Evolutionary conservation across 179 eudicot species (phyloP), one percentile per base, ranked within the genome.

Genomic region (Gypsophila paniculata): DNA sequence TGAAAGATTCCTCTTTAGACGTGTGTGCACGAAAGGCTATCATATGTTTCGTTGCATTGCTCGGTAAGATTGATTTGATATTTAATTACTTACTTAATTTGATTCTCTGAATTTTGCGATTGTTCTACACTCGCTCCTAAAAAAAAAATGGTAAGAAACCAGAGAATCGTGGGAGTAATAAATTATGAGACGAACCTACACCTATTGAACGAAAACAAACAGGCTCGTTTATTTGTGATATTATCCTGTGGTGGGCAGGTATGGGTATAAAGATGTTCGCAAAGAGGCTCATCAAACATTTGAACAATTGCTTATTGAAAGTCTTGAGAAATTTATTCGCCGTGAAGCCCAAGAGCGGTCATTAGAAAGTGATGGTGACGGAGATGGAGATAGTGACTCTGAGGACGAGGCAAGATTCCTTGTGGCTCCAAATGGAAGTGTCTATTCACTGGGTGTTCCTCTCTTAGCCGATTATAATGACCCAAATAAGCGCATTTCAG

Each of bases 1-100:
- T 61, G 99, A 94, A 75, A 86, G 99, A 78, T 94, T 94, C 67
- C 87, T 94, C 61, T 94, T 94, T 77, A 86, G 97, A 71, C 95
- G 99, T 67, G 95, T 92, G 67, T 90, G 99, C 87, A 83, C 97
- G 34, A 92, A 82, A 79, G 82, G 85, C 82, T 94, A 94, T 86
- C 99, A 92, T 81, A 85, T 94, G 78, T 94, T 94, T 72, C 99
- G 99, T 65, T 94, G 99, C 79, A 86, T 94, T 74, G 99, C 99
- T 76, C 88, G 99, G 99, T 94, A 75, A 74, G 70, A 23, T 55
- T 26, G 36, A 13, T 71, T 51, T 66, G 25, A 51, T 74, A n/a
- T 73, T 18, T 52, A 22, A 11, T 49, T 54, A 17, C 26, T 32
- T 67, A 0, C 46, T 42, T 42, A 42, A 42, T 42, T 0, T 42